A percentile compares a stretch with the other conserved stretches of the same genome.
Evolutionary conservation across 2,329 filamentous ascomycete genomes (phyloP).

Genomic region (Apiospora rasikravindrae): DNA sequence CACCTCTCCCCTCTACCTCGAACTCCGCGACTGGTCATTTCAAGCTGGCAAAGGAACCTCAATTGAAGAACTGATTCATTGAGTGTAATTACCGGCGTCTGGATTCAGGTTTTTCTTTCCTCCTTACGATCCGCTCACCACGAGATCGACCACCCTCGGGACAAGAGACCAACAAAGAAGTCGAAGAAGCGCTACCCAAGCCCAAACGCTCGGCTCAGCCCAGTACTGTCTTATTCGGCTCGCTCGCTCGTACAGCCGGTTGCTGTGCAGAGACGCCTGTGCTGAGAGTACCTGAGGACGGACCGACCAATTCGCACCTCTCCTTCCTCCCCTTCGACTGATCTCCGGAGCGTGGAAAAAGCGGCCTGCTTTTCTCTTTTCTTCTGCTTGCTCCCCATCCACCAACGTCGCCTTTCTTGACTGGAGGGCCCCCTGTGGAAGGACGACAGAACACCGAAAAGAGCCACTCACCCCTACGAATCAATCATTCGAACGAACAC

Average conservation of each 20-base stretch:
- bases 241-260: constrained; percentile 14
- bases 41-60: constrained; percentile 18
- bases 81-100: constrained; percentile 18
- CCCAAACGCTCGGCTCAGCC: constrained; percentile 12
- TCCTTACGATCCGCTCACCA: neutral
- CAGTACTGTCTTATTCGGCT: constrained; percentile 11
- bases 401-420: constrained; percentile 13
- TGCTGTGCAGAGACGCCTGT: constrained; percentile 21
- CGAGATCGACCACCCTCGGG: constrained; percentile 1
- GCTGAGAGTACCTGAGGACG: constrained; percentile 12
- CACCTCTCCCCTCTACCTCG: constrained; percentile 19
- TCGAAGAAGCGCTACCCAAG: constrained; percentile 4
- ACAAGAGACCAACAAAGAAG: neutral
- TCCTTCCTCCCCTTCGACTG: neutral
- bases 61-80: constrained; percentile 14
- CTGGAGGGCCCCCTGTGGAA: neutral
- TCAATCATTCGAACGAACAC: neutral
- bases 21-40: constrained; percentile 19
- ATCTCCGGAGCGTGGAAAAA: neutral
- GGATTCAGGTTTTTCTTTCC: constrained; percentile 20
- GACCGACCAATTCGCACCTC: constrained; percentile 13
- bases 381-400: neutral
- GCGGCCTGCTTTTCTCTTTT: constrained; percentile 13
- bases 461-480: neutral
- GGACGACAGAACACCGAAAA: constrained; percentile 12